Conservation (phyloP, 2,329 filamentous ascomycete species). For the Fusarium cyanostomum region DNA sequence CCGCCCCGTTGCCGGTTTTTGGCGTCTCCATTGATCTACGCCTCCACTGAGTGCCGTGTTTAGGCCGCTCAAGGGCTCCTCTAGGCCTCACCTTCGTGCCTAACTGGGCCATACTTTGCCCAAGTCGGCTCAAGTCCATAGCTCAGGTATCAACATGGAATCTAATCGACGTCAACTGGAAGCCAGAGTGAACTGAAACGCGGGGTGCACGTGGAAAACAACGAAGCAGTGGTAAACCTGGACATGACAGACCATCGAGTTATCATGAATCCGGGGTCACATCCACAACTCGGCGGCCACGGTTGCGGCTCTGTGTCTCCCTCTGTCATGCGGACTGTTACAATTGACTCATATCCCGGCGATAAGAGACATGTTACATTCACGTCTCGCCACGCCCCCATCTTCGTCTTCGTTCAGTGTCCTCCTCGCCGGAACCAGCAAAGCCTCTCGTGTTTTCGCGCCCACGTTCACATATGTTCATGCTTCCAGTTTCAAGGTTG, state of each 20-base stretch:
- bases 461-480: slow-evolving; percentile 12
- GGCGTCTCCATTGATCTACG: slow-evolving; percentile 34
- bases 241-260: slow-evolving; percentile 5
- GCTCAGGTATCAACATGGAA: slow-evolving; percentile 35
- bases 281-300: slow-evolving; percentile 14
- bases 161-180: slow-evolving; percentile 25
- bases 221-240: slow-evolving; percentile 18
- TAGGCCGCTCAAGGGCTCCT: slow-evolving; percentile 6
- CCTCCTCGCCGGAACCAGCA: neutral
- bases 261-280: slow-evolving; percentile 18
- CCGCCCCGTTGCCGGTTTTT: slow-evolving; percentile 8
- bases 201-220: slow-evolving; percentile 36
- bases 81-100: slow-evolving; percentile 26
- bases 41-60: slow-evolving; percentile 36
- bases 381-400: neutral
- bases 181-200: slow-evolving; percentile 27
- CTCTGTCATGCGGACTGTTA: slow-evolving; percentile 4
- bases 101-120: slow-evolving; percentile 30
- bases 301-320: slow-evolving; percentile 23
- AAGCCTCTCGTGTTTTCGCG: slow-evolving; percentile 5
- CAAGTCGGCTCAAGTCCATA: slow-evolving; percentile 17
- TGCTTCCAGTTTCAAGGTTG: slow-evolving; percentile 4
- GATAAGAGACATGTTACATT: neutral
- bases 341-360: slow-evolving; percentile 24
- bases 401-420: neutral